Evolutionary conservation across 805 yeast species (phyloP).

Genomic region (Tetrapisispora iriomotensis): DNA sequence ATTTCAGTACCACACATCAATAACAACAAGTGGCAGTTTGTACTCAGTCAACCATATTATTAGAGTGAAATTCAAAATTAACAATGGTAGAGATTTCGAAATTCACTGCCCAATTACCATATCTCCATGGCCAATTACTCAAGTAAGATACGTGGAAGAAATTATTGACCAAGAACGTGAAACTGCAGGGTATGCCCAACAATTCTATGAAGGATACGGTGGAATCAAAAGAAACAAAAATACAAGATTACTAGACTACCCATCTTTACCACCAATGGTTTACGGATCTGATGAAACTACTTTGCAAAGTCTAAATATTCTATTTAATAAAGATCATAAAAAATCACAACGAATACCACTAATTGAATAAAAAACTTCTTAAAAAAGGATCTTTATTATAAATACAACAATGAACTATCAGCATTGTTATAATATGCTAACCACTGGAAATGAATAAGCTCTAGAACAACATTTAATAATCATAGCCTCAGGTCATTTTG

Average conservation of each 20-base stretch:
- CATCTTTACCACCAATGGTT: constrained; percentile 29
- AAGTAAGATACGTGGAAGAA: constrained; percentile 40
- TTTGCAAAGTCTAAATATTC: constrained; percentile 3
- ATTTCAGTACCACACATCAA: constrained; percentile 36
- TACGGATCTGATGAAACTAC: constrained; percentile 18
- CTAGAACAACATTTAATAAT: too few relatives aligned
- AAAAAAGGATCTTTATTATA: background rate
- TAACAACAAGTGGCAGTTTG: constrained; percentile 36
- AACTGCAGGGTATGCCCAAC: constrained; percentile 31
- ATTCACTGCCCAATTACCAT: constrained; percentile 43
- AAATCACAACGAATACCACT: constrained; percentile 13
- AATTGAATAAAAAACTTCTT: constrained; percentile 10
- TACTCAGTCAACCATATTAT: constrained; percentile 45
- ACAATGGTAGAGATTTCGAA: constrained; percentile 41
- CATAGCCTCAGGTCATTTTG: too few relatives aligned
- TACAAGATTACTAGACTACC: constrained; percentile 26
- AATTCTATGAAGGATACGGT: constrained; percentile 29
- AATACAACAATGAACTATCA: background rate
- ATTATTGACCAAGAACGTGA: constrained; percentile 48
- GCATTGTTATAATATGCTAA: background rate
- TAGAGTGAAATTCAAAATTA: constrained; percentile 38
- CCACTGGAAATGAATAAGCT: too few relatives aligned
- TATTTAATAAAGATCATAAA: background rate
- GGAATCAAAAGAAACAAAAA: constrained; percentile 27
- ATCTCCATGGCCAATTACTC: constrained; percentile 41